phyloP scores from a whole-genome alignment of 176 grass and related monocot species.

The Saccharum officinarum region DNA sequence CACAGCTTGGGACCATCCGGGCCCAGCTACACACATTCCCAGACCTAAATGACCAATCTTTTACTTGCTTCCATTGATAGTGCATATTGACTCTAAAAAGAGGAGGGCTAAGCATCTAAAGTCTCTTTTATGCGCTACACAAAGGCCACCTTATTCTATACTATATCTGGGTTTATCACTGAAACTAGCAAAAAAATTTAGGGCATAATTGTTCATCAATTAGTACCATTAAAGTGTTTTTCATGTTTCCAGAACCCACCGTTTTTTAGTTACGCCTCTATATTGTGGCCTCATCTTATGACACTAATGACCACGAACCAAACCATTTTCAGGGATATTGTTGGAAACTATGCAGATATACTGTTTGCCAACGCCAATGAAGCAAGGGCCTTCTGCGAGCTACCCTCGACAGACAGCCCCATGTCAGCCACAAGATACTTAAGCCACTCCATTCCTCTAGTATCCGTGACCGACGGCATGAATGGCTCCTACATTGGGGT shows the following conservation, averaged over 20 bases:
- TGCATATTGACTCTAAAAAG: background rate
- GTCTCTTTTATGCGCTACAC: background rate
- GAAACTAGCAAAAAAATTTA: background rate
- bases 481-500: conserved; percentile 80
- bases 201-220: conserved; percentile 8
- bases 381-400: conserved; percentile 69
- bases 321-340: conserved; percentile 70
- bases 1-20: background rate
- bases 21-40: background rate
- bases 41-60: background rate
- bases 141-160: background rate
- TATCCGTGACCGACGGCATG: conserved; percentile 76
- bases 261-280: background rate
- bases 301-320: background rate
- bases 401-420: conserved; percentile 52
- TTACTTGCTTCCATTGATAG: conserved; percentile 22
- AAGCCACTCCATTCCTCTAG: conserved; percentile 76
- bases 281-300: background rate
- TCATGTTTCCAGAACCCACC: background rate
- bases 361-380: conserved; percentile 81
- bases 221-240: background rate
- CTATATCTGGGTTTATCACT: conserved; percentile 4
- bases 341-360: conserved; percentile 81
- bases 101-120: background rate
- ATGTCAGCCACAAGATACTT: conserved; percentile 67